These are phyloP conservation scores for Kwoniella sp. DNA, from an alignment of 768 basidiomycete species.

Conservation along the genomic window DNA sequence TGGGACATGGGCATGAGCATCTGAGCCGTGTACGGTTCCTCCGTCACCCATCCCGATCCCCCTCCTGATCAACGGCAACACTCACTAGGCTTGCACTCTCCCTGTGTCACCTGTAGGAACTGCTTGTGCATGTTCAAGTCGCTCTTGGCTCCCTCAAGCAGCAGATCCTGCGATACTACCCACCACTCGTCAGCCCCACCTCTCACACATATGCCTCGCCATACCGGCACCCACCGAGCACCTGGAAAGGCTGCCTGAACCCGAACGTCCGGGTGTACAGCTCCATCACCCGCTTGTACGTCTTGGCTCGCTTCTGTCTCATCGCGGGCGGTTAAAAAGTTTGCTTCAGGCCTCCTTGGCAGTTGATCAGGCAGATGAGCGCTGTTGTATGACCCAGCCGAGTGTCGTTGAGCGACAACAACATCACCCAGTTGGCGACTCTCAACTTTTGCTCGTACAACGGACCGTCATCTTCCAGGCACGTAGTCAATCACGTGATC, in stretches of 20 bases:
- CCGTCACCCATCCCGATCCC: too few relatives aligned
- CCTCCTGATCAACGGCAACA: conserved; percentile 28
- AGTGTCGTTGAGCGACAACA: too few relatives aligned
- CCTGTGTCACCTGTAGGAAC: conserved; percentile 58
- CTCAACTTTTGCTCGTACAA: too few relatives aligned
- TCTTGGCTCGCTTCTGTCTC: conserved; percentile 93
- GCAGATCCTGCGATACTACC: conserved; percentile 80
- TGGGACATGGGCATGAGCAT: background rate
- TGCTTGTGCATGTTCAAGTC: conserved; percentile 76
- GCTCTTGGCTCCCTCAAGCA: conserved; percentile 62
- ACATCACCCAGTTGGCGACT: too few relatives aligned
- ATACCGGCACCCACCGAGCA: conserved; percentile 61
- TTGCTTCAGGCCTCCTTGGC: too few relatives aligned
- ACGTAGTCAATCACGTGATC: too few relatives aligned
- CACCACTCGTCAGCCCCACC: background rate
- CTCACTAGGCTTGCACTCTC: conserved; percentile 86
- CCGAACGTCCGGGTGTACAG: conserved; percentile 81
- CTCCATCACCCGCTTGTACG: conserved; percentile 89
- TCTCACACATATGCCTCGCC: too few relatives aligned
- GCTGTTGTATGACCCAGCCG: too few relatives aligned
- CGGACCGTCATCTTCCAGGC: too few relatives aligned
- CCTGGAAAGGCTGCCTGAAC: conserved; percentile 89
- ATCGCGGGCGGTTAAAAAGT: too few relatives aligned
- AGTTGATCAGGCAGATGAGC: too few relatives aligned
- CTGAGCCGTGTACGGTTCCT: too few relatives aligned